Evolutionary conservation across 805 yeast genomes (phyloP).

Genomic region (Metschnikowia gelsemii): DNA sequence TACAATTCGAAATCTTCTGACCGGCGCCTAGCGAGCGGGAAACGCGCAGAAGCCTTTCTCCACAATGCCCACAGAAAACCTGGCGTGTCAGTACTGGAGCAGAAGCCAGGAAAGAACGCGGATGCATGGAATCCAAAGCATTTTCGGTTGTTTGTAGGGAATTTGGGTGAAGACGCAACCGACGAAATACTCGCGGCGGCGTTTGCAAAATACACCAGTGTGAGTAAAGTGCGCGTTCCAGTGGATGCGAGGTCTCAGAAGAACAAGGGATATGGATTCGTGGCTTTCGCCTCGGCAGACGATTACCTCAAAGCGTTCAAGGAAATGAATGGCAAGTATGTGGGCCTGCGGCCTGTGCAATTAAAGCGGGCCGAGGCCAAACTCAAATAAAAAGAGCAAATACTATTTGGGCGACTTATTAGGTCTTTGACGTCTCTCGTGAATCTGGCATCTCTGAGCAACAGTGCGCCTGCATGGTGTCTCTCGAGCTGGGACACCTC

Average conservation of each 20-base stretch:
- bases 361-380: conserved; percentile 58
- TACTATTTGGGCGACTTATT: too few relatives aligned
- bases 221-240: conserved; percentile 62
- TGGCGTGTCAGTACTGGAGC: neutral
- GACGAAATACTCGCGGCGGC: conserved; percentile 56
- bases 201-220: conserved; percentile 51
- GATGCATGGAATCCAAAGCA: conserved; percentile 72
- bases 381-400: conserved; percentile 3
- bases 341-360: conserved; percentile 72
- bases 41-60: conserved; percentile 37
- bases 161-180: conserved; percentile 64
- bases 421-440: too few relatives aligned
- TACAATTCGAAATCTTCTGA: conserved; percentile 50
- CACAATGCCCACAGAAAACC: conserved; percentile 9
- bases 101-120: conserved; percentile 21
- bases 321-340: conserved; percentile 73
- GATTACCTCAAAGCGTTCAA: conserved; percentile 71
- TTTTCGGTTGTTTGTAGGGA: conserved; percentile 73
- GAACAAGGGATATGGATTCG: conserved; percentile 72
- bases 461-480: too few relatives aligned
- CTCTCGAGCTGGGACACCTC: too few relatives aligned
- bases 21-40: conserved; percentile 53
- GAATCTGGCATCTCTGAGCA: too few relatives aligned
- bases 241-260: conserved; percentile 45
- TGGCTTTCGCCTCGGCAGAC: conserved; percentile 60